A percentile compares a stretch with the other conserved stretches of the same genome.
These are phyloP conservation scores for Phytopythium montanum DNA, from an alignment of 352 stramenopile genomes.

Conservation along the genomic window DNA sequence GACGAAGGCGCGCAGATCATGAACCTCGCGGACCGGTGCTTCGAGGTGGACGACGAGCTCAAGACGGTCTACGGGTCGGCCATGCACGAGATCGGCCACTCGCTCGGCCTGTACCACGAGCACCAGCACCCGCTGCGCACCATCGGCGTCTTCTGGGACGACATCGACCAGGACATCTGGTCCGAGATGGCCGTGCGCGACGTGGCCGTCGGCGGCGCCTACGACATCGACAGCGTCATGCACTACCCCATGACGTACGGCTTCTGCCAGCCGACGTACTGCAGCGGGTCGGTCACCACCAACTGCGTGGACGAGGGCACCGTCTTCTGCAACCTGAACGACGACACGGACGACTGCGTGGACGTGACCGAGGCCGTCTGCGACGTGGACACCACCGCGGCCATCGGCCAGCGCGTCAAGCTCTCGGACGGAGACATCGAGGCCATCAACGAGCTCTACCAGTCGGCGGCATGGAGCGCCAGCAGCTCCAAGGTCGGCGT, in stretches of 20 bases:
- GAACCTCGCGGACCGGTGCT: constrained; percentile 73
- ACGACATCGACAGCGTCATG: constrained; percentile 75
- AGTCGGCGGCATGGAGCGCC: constrained; percentile 20
- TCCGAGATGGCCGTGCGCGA: constrained; percentile 68
- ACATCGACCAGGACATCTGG: constrained; percentile 71
- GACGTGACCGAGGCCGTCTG: constrained; percentile 57
- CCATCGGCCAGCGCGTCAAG: constrained; percentile 65
- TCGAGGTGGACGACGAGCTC: constrained; percentile 65
- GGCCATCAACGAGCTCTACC: constrained; percentile 42
- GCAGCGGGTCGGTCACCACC: constrained; percentile 30
- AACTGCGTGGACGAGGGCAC: constrained; percentile 49
- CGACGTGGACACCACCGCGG: constrained; percentile 44
- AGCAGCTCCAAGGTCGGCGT: constrained; percentile 23
- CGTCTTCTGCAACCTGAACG: constrained; percentile 74
- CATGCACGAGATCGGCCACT: constrained; percentile 84
- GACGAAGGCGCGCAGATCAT: constrained; percentile 57
- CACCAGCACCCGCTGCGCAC: constrained; percentile 70
- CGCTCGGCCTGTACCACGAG: constrained; percentile 76
- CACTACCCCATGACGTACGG: constrained; percentile 77
- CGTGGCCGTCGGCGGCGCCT: constrained; percentile 56
- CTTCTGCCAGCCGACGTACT: constrained; percentile 67
- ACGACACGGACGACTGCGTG: constrained; percentile 48
- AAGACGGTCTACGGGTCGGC: constrained; percentile 72
- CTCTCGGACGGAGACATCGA: constrained; percentile 39
- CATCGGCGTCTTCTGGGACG: constrained; percentile 72